Evolutionary conservation across 2,329 filamentous ascomycete genomes (phyloP).

Genomic region (Diplocarpon rosae): DNA sequence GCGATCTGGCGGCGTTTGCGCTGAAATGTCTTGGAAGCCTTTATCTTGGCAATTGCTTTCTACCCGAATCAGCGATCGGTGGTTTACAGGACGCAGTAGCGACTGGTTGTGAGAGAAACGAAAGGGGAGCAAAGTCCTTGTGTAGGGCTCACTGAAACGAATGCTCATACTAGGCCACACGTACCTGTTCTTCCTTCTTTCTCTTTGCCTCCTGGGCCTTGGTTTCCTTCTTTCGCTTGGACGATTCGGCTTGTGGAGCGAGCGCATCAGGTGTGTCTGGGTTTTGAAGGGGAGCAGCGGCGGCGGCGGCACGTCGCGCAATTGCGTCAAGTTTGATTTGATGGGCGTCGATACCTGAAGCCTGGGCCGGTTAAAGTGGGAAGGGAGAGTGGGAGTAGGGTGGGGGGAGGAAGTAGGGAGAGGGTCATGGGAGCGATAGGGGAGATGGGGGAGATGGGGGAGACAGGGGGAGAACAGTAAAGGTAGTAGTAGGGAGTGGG

Average conservation of each 20-base stretch:
- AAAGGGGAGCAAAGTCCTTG: too few relatives aligned
- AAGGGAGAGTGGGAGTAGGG: slow-evolving; percentile 23
- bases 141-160: too few relatives aligned
- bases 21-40: slow-evolving; percentile 47
- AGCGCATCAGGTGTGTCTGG: slow-evolving; percentile 15
- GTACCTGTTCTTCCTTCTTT: slow-evolving; percentile 33
- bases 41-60: slow-evolving; percentile 48
- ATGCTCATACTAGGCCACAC: background rate
- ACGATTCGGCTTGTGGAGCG: slow-evolving; percentile 18
- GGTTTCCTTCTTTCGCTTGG: slow-evolving; percentile 20
- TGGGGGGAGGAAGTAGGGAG: background rate
- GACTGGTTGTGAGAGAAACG: too few relatives aligned
- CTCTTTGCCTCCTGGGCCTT: slow-evolving; percentile 24
- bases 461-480: too few relatives aligned
- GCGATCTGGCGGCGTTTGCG: slow-evolving; percentile 30
- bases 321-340: slow-evolving; percentile 42
- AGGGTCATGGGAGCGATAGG: background rate
- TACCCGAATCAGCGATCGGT: slow-evolving; percentile 24
- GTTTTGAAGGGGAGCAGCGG: slow-evolving; percentile 9
- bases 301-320: slow-evolving; percentile 32
- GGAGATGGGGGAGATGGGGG: too few relatives aligned
- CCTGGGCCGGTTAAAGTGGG: slow-evolving; percentile 32
- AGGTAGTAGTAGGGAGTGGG: too few relatives aligned
- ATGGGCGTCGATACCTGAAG: slow-evolving; percentile 59
- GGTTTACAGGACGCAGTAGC: background rate